Evolutionary conservation across 1,139 yeast species (phyloP).

Genomic region (Taphrina confusa): DNA sequence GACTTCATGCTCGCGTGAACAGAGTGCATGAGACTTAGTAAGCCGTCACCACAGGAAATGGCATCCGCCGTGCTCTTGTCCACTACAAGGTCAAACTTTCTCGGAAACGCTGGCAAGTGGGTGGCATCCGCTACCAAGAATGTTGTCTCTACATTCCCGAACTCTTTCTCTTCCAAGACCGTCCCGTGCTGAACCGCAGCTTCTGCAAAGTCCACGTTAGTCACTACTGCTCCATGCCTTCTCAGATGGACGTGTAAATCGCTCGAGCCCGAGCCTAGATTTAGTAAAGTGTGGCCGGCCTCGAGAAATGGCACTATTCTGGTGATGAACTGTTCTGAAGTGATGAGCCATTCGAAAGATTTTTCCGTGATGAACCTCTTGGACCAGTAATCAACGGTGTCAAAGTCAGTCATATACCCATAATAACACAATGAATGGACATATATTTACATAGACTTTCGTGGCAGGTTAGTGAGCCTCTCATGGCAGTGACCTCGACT

Average conservation of each 20-base stretch:
- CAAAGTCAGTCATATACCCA: neutral
- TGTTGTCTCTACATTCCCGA: neutral
- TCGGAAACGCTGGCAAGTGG: neutral
- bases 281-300: neutral
- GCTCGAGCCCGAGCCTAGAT: slow-evolving; percentile 10
- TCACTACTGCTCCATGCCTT: neutral
- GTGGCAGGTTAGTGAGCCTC: too few relatives aligned
- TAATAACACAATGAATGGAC: too few relatives aligned
- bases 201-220: neutral
- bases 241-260: slow-evolving; percentile 7
- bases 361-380: neutral
- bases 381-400: neutral
- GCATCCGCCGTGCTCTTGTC: slow-evolving; percentile 16
- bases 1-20: neutral
- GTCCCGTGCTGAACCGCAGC: neutral
- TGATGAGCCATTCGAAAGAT: slow-evolving; percentile 11
- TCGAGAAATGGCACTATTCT: neutral
- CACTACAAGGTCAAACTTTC: neutral
- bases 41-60: neutral
- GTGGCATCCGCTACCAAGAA: slow-evolving; percentile 1
- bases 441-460: too few relatives aligned
- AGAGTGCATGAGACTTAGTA: neutral
- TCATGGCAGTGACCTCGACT: too few relatives aligned
- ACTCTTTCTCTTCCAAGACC: neutral
- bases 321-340: slow-evolving; percentile 1